These are phyloP conservation scores for Thermothelomyces thermophilus DNA, from an alignment of 2,329 filamentous ascomycete genomes.

Conservation along the genomic window DNA sequence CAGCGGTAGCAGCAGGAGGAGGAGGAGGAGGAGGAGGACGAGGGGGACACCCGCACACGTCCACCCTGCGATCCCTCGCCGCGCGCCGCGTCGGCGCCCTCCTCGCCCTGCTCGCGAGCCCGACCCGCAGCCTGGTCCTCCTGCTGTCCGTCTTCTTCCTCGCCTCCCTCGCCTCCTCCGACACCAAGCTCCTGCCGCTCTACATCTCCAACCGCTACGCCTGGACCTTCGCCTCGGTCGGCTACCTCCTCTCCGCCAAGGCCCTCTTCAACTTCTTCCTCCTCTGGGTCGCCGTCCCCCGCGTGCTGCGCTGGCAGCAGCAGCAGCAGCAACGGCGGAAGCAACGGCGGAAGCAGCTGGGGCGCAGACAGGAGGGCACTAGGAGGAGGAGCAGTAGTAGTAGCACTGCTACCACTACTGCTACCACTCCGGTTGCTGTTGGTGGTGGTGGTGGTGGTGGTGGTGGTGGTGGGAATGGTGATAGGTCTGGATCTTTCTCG, in stretches of 20 bases:
- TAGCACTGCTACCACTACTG: too few species aligned
- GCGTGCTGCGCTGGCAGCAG: conserved; percentile 13
- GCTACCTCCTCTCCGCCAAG: conserved; percentile 43
- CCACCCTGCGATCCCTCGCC: conserved; percentile 30
- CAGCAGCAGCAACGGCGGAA: not conserved
- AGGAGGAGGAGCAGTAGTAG: too few species aligned
- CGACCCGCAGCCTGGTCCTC: conserved; percentile 35
- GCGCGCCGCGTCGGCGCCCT: conserved; percentile 28
- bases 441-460: not conserved
- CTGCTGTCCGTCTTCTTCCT: conserved; percentile 41
- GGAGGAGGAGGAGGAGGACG: too few species aligned
- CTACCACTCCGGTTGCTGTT: too few species aligned
- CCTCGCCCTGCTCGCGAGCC: conserved; percentile 7
- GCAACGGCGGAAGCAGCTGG: too few species aligned
- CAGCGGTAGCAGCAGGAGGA: too few species aligned
- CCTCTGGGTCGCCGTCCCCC: conserved; percentile 37
- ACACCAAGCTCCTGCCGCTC: conserved; percentile 44
- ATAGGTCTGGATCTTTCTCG: too few species aligned
- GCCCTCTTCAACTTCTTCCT: conserved; percentile 43
- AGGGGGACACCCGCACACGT: too few species aligned
- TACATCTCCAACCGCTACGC: conserved; percentile 44
- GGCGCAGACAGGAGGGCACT: too few species aligned
- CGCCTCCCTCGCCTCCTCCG: conserved; percentile 43
- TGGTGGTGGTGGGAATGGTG: not conserved
- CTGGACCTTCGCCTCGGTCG: conserved; percentile 41